A percentile compares a stretch with the other conserved stretches of the same genome.
Conservation (phyloP, 352 stramenopile genomes). For the Globisporangium mamillatum region DNA sequence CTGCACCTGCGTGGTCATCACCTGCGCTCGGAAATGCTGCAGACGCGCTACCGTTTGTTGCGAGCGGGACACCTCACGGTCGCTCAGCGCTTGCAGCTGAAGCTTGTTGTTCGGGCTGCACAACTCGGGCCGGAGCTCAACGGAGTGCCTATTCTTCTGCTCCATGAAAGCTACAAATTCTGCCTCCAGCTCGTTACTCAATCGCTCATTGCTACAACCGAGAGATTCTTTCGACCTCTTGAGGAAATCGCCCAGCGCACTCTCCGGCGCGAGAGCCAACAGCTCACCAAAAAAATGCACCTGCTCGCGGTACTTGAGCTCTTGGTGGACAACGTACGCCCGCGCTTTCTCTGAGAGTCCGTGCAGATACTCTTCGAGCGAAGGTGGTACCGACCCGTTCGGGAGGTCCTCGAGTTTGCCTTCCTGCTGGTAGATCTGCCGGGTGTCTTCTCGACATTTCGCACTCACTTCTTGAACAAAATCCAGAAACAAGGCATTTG, state of each 20-base stretch:
- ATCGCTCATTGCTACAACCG: constrained; percentile 15
- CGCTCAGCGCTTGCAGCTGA: constrained; percentile 50
- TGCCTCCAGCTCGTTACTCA: constrained; percentile 25
- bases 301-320: constrained; percentile 55
- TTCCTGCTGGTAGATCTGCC: constrained; percentile 51
- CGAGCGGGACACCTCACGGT: constrained; percentile 46
- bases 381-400: constrained; percentile 53
- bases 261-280: constrained; percentile 44
- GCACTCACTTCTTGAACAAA: constrained; percentile 54
- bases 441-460: constrained; percentile 59
- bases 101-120: constrained; percentile 66
- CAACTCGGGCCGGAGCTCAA: constrained; percentile 65
- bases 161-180: constrained; percentile 41
- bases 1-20: constrained; percentile 31
- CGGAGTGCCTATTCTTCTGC: constrained; percentile 43
- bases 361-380: constrained; percentile 70
- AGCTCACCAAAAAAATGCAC: constrained; percentile 61
- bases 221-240: constrained; percentile 26
- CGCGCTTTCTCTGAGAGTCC: constrained; percentile 60
- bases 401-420: constrained; percentile 68
- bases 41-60: constrained; percentile 30
- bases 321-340: constrained; percentile 48
- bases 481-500: constrained; percentile 34
- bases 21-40: constrained; percentile 24
- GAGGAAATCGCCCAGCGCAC: constrained; percentile 39